phyloP scores from a whole-genome alignment of 495 filamentous ascomycete species.

The Bathelium albidoporum region DNA sequence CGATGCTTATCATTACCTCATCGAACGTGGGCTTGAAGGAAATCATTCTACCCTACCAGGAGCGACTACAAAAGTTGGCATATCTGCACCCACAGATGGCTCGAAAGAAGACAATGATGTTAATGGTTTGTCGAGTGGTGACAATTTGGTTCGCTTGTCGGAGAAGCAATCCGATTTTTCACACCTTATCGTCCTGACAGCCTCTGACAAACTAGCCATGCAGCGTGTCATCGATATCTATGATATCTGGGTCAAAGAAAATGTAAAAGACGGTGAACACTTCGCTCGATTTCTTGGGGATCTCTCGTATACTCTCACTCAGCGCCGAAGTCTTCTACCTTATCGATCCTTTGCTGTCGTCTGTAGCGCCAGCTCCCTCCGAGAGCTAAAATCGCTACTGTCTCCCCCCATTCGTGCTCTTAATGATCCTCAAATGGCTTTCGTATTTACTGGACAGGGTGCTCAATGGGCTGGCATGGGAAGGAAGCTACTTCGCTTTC shows the following conservation, averaged over 20 bases:
- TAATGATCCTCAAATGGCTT: background rate
- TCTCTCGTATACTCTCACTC: background rate
- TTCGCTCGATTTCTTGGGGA: background rate
- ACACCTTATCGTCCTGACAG: background rate
- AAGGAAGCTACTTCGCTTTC: background rate
- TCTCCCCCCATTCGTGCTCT: background rate
- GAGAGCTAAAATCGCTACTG: background rate
- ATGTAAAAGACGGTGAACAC: background rate
- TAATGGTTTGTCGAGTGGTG: background rate
- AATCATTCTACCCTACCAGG: background rate
- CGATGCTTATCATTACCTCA: no score
- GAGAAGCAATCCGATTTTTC: background rate
- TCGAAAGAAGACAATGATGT: background rate
- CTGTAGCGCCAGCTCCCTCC: background rate
- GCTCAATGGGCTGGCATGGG: constrained; percentile 38
- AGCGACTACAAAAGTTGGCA: no score
- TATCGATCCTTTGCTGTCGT: background rate
- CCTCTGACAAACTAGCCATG: background rate
- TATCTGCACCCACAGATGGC: background rate
- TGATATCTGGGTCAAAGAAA: background rate
- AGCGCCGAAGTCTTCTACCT: background rate
- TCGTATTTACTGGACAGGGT: constrained; percentile 39
- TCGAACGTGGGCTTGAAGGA: no score
- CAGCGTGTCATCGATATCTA: background rate
- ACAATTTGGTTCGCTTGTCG: no score